These are phyloP conservation scores for Yamadazyma pseudoaaseri DNA, from an alignment of 1,139 yeast species.

Conservation along the genomic window DNA sequence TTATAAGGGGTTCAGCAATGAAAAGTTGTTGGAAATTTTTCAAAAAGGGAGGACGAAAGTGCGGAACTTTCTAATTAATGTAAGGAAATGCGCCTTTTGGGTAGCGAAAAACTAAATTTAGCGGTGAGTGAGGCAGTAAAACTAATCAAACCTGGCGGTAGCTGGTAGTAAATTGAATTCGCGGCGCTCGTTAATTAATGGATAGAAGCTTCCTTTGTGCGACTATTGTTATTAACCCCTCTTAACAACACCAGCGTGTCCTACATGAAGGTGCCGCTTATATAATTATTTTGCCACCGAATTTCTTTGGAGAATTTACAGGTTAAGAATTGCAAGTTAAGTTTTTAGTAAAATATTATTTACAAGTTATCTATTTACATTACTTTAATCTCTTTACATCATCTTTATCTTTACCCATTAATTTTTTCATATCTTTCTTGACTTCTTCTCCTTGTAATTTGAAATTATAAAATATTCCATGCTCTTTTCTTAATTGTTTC, in stretches of 20 bases:
- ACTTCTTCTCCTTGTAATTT: conserved; percentile 38
- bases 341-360: too few relatives aligned
- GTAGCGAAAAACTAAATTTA: too few relatives aligned
- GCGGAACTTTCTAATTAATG: neutral
- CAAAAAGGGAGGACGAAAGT: conserved; percentile 4
- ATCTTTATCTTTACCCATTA: conserved; percentile 5
- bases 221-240: neutral
- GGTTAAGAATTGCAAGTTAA: too few relatives aligned
- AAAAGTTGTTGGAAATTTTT: conserved; percentile 6
- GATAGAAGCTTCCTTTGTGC: too few relatives aligned
- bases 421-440: conserved; percentile 28
- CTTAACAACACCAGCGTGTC: neutral
- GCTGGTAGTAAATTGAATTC: too few relatives aligned
- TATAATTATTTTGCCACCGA: too few relatives aligned
- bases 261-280: too few relatives aligned
- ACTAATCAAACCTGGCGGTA: too few relatives aligned
- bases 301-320: too few relatives aligned
- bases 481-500: conserved; percentile 34
- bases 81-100: too few relatives aligned
- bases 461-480: conserved; percentile 42
- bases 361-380: conserved; percentile 1
- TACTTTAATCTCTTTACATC: conserved; percentile 3
- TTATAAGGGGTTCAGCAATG: conserved; percentile 6
- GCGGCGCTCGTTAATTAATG: too few relatives aligned
- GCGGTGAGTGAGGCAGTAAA: too few relatives aligned